These are phyloP conservation scores for Alternaria alternata DNA, from an alignment of 2,329 filamentous ascomycete species.

Conservation along the genomic window DNA sequence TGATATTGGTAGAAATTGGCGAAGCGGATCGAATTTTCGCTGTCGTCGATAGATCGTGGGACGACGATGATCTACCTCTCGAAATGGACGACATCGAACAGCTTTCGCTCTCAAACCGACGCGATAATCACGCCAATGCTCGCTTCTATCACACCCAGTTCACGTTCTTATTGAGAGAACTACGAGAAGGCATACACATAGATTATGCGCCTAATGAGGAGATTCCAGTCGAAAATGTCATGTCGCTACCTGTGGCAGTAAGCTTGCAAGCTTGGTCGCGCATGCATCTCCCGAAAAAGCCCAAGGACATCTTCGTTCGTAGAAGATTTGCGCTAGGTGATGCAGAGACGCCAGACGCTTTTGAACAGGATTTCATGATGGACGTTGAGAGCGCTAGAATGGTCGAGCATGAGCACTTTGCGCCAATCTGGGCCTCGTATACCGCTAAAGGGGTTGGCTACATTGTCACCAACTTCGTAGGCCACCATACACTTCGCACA, in stretches of 20 bases:
- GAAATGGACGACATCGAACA: constrained; percentile 70
- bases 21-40: constrained; percentile 78
- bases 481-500: constrained; percentile 71
- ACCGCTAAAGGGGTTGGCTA: constrained; percentile 70
- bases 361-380: constrained; percentile 63
- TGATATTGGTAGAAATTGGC: constrained; percentile 74
- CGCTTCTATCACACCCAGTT: constrained; percentile 77
- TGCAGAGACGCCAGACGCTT: constrained; percentile 38
- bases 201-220: constrained; percentile 73
- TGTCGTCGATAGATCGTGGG: constrained; percentile 78
- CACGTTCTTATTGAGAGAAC: constrained; percentile 70
- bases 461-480: constrained; percentile 70
- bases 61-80: constrained; percentile 77
- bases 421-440: constrained; percentile 76
- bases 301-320: constrained; percentile 65
- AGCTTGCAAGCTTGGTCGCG: constrained; percentile 62
- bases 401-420: constrained; percentile 72
- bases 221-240: constrained; percentile 72
- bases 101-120: constrained; percentile 66
- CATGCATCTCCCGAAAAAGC: constrained; percentile 70
- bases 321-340: constrained; percentile 64
- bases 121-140: constrained; percentile 70
- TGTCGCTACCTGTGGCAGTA: constrained; percentile 62
- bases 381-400: constrained; percentile 67
- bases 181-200: constrained; percentile 68